Conservation (phyloP, 306 rosid species). For the Clitoria ternatea region DNA sequence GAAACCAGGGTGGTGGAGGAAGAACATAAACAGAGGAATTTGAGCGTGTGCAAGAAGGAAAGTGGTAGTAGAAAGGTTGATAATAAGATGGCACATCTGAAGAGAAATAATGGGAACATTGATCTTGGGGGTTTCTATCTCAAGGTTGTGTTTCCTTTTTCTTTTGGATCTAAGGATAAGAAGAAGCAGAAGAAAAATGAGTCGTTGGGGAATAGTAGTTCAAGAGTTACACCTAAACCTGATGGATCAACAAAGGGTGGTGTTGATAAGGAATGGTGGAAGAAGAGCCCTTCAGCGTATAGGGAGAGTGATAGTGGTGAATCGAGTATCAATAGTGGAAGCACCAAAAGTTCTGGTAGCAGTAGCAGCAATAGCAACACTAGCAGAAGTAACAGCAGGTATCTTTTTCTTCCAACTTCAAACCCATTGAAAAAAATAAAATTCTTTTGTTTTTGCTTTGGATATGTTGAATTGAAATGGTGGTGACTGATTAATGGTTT, state of each 20-base stretch:
- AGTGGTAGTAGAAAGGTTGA: constrained; percentile 21
- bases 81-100: neutral
- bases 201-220: constrained; percentile 14
- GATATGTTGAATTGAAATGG: neutral
- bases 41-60: neutral
- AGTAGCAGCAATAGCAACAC: constrained; percentile 40
- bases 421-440: neutral
- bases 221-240: constrained; percentile 60
- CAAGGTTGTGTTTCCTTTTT: constrained; percentile 63
- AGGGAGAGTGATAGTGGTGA: constrained; percentile 49
- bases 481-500: neutral
- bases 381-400: constrained; percentile 57
- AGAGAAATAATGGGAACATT: constrained; percentile 35
- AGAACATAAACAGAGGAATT: neutral
- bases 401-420: neutral
- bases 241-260: constrained; percentile 35
- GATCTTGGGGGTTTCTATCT: constrained; percentile 65
- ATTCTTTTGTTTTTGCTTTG: neutral
- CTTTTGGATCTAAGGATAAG: constrained; percentile 44
- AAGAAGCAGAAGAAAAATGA: constrained; percentile 44
- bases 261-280: constrained; percentile 76
- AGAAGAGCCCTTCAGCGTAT: constrained; percentile 42
- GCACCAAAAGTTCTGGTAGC: constrained; percentile 56
- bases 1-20: neutral
- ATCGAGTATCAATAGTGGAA: constrained; percentile 53